Conservation (phyloP, 192 early-diverging fungal species). For the Glomus cerebriforme region DNA sequence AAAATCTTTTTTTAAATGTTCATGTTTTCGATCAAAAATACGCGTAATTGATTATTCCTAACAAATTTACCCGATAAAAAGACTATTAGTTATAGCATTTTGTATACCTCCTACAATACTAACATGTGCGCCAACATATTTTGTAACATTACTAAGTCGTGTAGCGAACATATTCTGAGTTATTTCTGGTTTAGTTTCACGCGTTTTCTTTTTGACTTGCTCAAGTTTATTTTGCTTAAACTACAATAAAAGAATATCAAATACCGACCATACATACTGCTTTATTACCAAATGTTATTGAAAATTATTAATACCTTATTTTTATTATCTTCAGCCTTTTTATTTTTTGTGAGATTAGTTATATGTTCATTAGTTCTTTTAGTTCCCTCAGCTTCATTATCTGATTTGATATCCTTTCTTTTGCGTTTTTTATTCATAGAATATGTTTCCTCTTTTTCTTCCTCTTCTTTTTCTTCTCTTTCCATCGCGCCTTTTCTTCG, state of each 20-base stretch:
- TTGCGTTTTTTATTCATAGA: background rate
- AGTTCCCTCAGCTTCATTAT: background rate
- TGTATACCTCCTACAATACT: conserved; percentile 40
- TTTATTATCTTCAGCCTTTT: background rate
- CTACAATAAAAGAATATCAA: background rate
- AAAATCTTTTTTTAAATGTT: background rate
- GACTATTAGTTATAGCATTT: conserved; percentile 41
- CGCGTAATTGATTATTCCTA: background rate
- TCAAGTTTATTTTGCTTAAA: background rate
- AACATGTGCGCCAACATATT: conserved; percentile 48
- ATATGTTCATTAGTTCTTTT: background rate
- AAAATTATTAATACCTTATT: background rate
- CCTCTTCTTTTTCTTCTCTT: background rate
- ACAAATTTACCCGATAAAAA: conserved; percentile 40
- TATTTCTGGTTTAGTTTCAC: background rate
- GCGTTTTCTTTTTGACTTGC: too few relatives aligned
- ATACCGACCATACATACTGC: background rate
- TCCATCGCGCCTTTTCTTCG: background rate
- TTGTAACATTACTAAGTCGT: conserved; percentile 16
- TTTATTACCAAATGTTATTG: background rate
- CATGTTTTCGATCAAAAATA: background rate
- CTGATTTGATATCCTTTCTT: background rate
- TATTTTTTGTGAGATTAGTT: background rate
- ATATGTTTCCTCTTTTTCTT: background rate
- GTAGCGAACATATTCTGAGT: background rate